Percentiles rank a stretch among this genome's conserved stretches.
phyloP scores from a whole-genome alignment of 306 rosid genomes.

The Cicer bijugum region DNA sequence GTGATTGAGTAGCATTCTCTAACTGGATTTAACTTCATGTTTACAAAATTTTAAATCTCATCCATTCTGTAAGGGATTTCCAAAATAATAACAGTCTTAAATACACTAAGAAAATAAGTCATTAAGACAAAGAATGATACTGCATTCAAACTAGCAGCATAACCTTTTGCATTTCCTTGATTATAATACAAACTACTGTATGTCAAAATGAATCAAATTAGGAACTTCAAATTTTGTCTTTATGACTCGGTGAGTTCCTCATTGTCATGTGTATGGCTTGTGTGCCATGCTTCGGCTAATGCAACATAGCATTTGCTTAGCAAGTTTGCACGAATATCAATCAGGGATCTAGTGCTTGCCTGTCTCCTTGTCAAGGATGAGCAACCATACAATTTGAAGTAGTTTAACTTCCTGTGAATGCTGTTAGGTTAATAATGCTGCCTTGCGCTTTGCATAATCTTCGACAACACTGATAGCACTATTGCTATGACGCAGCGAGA shows the following conservation, averaged over 20 bases:
- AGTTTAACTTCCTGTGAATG: conserved; percentile 24
- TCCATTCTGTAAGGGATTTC: neutral
- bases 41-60: neutral
- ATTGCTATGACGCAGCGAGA: conserved; percentile 77
- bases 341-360: conserved; percentile 18
- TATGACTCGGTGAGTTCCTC: conserved; percentile 8
- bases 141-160: neutral
- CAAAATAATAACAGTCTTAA: neutral
- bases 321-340: conserved; percentile 26
- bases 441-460: conserved; percentile 71
- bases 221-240: neutral
- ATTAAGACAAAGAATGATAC: neutral
- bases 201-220: conserved; percentile 8
- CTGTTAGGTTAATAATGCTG: conserved; percentile 42
- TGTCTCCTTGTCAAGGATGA: conserved; percentile 19
- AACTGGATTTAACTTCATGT: neutral
- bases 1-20: conserved; percentile 39
- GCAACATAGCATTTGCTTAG: neutral
- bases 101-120: neutral
- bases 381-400: neutral
- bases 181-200: neutral
- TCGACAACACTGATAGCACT: conserved; percentile 65
- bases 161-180: neutral
- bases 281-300: conserved; percentile 3
- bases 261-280: neutral